Evolutionary conservation across 495 filamentous ascomycete genomes (phyloP), one percentile per base, ranked within the genome.

Genomic region (Penicillium ucsense): DNA sequence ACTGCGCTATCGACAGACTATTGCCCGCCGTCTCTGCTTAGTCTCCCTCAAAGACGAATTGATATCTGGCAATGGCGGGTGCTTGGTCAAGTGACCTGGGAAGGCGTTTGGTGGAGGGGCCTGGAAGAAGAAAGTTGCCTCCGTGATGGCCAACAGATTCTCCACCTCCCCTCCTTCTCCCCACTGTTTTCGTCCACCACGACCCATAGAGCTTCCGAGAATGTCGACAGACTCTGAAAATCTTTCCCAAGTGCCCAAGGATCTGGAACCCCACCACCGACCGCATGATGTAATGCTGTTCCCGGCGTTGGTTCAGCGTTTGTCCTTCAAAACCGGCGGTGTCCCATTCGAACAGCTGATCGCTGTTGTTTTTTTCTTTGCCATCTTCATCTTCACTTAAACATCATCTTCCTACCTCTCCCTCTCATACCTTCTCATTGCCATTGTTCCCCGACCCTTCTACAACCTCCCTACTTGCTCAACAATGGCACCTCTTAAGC

Each of bases 401-500:
- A 39, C 29, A 27, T 10, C 12, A 30, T 36, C 7, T 8, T 29
- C 6, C 42, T 31, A 30, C 0, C 8, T 34, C 31, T 47, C 8
- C 8, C 31, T 35, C 37, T 34, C 9, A 20, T 41, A 12, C 27
- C 12, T 33, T 43, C 30, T 33, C 41, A 43, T 43, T 43, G 38
- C 29, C 20, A 40, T 43, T 9, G 30, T 31, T 3, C 27, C 37
- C n/a, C 31, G 32, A 3, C 38, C n/a, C 35, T 36, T 31, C 36
- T 11, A 31, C 35, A 28, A 30, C 35, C 20, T 37, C 43, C 20
- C 20, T 20, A 20, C 20, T 20, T 20, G 20, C 20, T 20, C 2
- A 20, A 56, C 49, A 56, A 70, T 72, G 67, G 55, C 65, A 38
- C 56, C 68, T 41, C 52, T 70, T 47, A 69, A 68, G 56, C 64